These are phyloP conservation scores for Salix suchowensis DNA, from an alignment of 345 rosid genomes.

Conservation along the genomic window DNA sequence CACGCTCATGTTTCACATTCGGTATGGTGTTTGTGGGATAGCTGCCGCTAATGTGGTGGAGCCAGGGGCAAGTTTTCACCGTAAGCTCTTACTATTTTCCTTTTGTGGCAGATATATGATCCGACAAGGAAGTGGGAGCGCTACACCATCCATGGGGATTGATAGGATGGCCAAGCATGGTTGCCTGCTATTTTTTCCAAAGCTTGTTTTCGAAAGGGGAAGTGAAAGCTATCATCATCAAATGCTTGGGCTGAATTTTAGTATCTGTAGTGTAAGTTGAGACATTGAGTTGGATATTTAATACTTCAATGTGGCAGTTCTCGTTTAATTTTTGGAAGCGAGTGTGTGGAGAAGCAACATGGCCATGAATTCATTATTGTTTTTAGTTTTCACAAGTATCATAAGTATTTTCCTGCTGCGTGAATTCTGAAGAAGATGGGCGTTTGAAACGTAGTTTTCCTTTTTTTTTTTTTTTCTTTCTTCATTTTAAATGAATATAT, in stretches of 20 bases:
- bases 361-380: background rate
- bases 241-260: background rate
- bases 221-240: background rate
- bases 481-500: too few relatives aligned
- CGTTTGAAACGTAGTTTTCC: too few relatives aligned
- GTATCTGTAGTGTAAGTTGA: background rate
- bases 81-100: background rate
- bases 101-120: conserved; percentile 62
- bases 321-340: background rate
- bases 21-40: background rate
- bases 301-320: background rate
- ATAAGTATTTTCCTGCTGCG: background rate
- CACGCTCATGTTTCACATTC: background rate
- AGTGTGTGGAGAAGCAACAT: background rate
- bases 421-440: background rate
- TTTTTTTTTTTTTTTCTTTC: too few relatives aligned
- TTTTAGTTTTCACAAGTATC: background rate
- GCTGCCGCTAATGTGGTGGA: background rate
- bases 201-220: background rate
- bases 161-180: conserved; percentile 5
- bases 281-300: background rate
- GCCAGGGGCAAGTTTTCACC: background rate
- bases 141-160: conserved; percentile 92
- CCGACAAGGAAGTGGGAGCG: conserved; percentile 92
- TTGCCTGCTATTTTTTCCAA: background rate